Evolutionary conservation across 768 basidiomycete species (phyloP).

Genomic region (Chiua virens): DNA sequence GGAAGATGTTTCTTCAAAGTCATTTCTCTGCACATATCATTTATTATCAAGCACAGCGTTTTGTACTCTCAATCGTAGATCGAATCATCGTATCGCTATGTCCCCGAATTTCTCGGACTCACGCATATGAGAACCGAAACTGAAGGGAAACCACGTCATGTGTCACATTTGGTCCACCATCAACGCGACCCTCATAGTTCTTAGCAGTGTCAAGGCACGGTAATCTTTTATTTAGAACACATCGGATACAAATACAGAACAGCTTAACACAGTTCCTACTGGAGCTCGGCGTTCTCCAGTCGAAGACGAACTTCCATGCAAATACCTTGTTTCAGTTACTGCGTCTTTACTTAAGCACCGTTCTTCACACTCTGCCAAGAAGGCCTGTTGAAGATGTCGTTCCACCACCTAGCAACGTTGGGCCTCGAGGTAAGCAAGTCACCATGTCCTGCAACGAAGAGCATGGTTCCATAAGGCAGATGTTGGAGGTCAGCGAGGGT

Average conservation of each 20-base stretch:
- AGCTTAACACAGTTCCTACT: too few relatives aligned
- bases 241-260: not conserved
- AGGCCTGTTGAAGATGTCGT: slow-evolving; percentile 42
- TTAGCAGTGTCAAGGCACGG: not conserved
- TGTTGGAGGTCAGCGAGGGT: slow-evolving; percentile 62
- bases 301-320: not conserved
- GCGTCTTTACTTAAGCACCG: slow-evolving; percentile 16
- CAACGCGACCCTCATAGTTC: not conserved
- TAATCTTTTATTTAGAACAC: not conserved
- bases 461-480: slow-evolving; percentile 43
- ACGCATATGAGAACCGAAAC: too few relatives aligned
- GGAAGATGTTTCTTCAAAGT: too few relatives aligned
- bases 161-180: not conserved
- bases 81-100: too few relatives aligned
- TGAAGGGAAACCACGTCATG: too few relatives aligned
- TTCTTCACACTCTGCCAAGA: slow-evolving; percentile 49
- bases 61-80: too few relatives aligned
- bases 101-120: too few relatives aligned
- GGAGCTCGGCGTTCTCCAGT: too few relatives aligned
- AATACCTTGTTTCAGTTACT: not conserved
- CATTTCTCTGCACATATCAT: too few relatives aligned
- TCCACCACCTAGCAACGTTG: slow-evolving; percentile 55
- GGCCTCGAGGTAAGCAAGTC: slow-evolving; percentile 36
- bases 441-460: slow-evolving; percentile 25
- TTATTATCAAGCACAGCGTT: too few relatives aligned